These are phyloP conservation scores for Talaromyces amestolkiae DNA, from an alignment of 2,329 filamentous ascomycete genomes.

Conservation along the genomic window DNA sequence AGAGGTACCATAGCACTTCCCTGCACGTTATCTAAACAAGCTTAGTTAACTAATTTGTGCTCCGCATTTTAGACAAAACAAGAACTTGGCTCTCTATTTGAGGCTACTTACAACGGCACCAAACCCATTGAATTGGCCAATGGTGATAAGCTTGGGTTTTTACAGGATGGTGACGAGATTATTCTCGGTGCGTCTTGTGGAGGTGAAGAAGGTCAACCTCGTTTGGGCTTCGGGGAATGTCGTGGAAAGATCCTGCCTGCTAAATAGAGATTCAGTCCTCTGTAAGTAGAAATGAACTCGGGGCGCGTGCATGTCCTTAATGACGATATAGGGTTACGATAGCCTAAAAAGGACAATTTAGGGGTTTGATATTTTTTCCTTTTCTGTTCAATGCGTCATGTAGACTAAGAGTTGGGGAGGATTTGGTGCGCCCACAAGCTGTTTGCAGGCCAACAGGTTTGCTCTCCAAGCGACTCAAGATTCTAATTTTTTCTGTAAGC, in stretches of 20 bases:
- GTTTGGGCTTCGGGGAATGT: slow-evolving; percentile 34
- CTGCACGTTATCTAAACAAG: background rate
- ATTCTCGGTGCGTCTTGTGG: slow-evolving; percentile 26
- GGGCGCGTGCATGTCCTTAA: background rate
- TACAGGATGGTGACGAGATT: slow-evolving; percentile 31
- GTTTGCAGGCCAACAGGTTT: background rate
- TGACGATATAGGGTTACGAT: background rate
- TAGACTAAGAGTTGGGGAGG: background rate
- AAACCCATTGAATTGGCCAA: slow-evolving; percentile 21
- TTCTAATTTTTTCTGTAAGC: background rate
- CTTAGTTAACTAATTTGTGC: background rate
- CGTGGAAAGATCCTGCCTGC: slow-evolving; percentile 24
- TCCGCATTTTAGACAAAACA: slow-evolving; percentile 1
- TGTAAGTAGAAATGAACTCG: background rate
- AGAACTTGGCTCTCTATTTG: slow-evolving; percentile 30
- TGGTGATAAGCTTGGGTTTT: slow-evolving; percentile 23
- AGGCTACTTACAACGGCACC: slow-evolving; percentile 30
- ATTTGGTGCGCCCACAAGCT: background rate
- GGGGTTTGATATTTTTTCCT: background rate
- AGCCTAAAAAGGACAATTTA: background rate
- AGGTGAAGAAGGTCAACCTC: slow-evolving; percentile 24
- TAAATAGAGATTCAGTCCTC: background rate
- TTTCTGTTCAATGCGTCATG: background rate
- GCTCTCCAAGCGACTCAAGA: background rate
- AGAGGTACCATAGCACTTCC: background rate